Evolutionary conservation across 768 basidiomycete genomes (phyloP), one percentile per base, ranked within the genome.

Genomic region (Mycena rosella): DNA sequence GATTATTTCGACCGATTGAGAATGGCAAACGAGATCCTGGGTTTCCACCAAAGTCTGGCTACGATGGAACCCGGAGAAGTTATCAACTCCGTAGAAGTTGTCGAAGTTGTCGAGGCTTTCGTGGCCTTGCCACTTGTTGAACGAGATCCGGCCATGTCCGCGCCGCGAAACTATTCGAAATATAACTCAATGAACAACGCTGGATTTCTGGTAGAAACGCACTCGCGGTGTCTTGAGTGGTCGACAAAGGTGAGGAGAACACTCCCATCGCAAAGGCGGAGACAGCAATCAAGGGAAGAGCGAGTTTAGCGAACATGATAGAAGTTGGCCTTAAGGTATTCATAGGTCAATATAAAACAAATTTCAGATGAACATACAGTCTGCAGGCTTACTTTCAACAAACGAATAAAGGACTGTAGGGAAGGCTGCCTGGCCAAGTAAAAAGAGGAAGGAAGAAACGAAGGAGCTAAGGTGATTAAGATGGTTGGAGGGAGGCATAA

Each of bases 81-180:
- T 82, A 60, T 78, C 78, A 5, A 73, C 57, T 26, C 85, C 84
- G 62, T 82, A 82, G 77, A 85, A 85, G 77, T 81, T 79, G 67
- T 85, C 85, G 72, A 86, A 85, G 69, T 74, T 72, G 83, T 63
- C 22, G 79, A 82, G 63, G 74, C 68, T 68, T 14, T 45, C 20
- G 72, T 78, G 73, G 24, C 83, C 83, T 5, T 78, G 75, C 76
- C 81, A 86, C 75, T 71, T 67, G 67, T 78, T 68, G 69, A 79
- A 75, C 9, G 77, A 77, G 52, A 59, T 42, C 44, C 32, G 56
- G 14, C 56, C 45, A 30, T 66, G 53, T n/a, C 34, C 34, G 36
- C 62, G 61, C 20, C 70, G 70, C 22, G 52, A 52, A 45, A 67
- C 69, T 67, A 42, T 36, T 27, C 2, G 24, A 20, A 24, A 17